Percentiles rank a stretch among this genome's conserved stretches.
These are phyloP conservation scores for Porodaedalea pini DNA, from an alignment of 1,284 basidiomycete species.

Conservation along the genomic window DNA sequence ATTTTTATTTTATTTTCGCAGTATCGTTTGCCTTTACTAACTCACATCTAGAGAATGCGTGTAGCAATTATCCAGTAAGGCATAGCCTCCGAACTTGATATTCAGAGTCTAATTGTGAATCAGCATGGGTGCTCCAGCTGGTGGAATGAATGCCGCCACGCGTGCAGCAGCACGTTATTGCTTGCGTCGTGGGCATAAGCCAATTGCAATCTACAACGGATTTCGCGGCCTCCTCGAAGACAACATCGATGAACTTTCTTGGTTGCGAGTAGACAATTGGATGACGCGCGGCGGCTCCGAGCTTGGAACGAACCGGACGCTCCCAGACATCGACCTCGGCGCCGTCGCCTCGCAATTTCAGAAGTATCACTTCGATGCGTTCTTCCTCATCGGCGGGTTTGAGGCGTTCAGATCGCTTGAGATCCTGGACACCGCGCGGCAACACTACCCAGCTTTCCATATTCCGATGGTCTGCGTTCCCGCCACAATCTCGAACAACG, in stretches of 20 bases:
- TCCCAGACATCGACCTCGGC: slow-evolving; percentile 85
- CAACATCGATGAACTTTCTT: slow-evolving; percentile 82
- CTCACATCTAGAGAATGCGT: slow-evolving; percentile 16
- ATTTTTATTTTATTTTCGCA: slow-evolving; percentile 22
- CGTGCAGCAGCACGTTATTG: slow-evolving; percentile 94
- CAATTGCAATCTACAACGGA: slow-evolving; percentile 91
- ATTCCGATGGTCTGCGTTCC: slow-evolving; percentile 93
- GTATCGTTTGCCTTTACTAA: slow-evolving; percentile 7
- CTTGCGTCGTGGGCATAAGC: slow-evolving; percentile 86
- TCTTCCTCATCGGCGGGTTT: slow-evolving; percentile 94
- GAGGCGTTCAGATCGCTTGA: slow-evolving; percentile 86
- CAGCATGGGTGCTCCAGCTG: slow-evolving; percentile 94
- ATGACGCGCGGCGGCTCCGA: slow-evolving; percentile 96
- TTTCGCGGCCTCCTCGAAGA: slow-evolving; percentile 93
- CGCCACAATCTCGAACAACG: slow-evolving; percentile 97
- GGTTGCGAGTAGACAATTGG: slow-evolving; percentile 98
- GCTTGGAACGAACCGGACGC: slow-evolving; percentile 90
- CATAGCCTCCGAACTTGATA: not conserved
- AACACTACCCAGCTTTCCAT: slow-evolving; percentile 86
- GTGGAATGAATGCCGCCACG: slow-evolving; percentile 98
- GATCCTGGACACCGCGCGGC: slow-evolving; percentile 76
- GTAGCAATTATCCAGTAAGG: slow-evolving; percentile 16
- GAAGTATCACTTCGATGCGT: slow-evolving; percentile 74
- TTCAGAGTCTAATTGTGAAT: slow-evolving; percentile 17
- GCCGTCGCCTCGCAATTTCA: slow-evolving; percentile 89